These are phyloP conservation scores for Coemansia sp. DNA, from an alignment of 192 early-diverging fungal species.

Conservation along the genomic window DNA sequence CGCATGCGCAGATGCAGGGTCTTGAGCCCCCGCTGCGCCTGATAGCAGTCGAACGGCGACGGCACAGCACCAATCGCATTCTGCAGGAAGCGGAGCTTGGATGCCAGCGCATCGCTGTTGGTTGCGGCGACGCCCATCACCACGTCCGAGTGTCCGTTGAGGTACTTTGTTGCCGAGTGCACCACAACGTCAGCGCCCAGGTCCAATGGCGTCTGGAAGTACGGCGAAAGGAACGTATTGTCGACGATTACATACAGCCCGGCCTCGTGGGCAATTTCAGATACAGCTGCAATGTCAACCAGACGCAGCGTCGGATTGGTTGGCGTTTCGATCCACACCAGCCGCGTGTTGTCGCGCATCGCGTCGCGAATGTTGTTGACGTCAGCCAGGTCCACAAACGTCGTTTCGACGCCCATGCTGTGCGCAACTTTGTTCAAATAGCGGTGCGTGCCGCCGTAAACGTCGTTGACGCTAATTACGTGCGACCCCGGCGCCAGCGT, in stretches of 20 bases:
- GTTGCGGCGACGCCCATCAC: slow-evolving; percentile 95
- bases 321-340: slow-evolving; percentile 87
- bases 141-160: slow-evolving; percentile 98
- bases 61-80: slow-evolving; percentile 98
- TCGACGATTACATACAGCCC: slow-evolving; percentile 74
- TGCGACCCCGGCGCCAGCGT: slow-evolving; percentile 70
- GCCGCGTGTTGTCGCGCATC: slow-evolving; percentile 71
- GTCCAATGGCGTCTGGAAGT: slow-evolving; percentile 85
- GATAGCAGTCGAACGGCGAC: slow-evolving; percentile 93
- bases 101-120: slow-evolving; percentile 67
- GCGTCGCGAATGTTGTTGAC: slow-evolving; percentile 62
- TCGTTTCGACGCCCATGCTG: slow-evolving; percentile 62
- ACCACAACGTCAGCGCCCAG: slow-evolving; percentile 97
- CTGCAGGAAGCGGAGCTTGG: slow-evolving; percentile 87
- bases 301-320: slow-evolving; percentile 85
- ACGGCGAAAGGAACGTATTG: slow-evolving; percentile 87
- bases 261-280: slow-evolving; percentile 62
- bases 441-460: slow-evolving; percentile 88
- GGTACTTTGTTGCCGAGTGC: slow-evolving; percentile 98
- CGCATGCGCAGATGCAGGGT: slow-evolving; percentile 95
- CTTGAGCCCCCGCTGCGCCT: slow-evolving; percentile 93
- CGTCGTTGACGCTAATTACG: slow-evolving; percentile 84
- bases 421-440: slow-evolving; percentile 84
- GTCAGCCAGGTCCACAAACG: slow-evolving; percentile 78
- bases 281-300: slow-evolving; percentile 74